Evolutionary conservation across 2,329 filamentous ascomycete species (phyloP), one percentile per base, ranked within the genome.

Genomic region (Monosporascus ibericus): DNA sequence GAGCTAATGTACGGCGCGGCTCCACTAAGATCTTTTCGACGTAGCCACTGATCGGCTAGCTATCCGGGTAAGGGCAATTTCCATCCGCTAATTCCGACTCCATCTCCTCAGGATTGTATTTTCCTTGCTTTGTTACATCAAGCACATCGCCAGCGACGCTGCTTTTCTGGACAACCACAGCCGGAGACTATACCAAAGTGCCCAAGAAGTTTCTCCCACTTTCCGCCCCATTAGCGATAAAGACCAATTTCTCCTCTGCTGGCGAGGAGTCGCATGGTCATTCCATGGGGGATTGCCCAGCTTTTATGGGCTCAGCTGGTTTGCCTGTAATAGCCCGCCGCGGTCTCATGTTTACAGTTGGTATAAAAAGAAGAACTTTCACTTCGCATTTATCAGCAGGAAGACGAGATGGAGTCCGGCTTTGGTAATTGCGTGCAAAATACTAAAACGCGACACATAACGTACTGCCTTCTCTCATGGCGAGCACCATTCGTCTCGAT

Each of bases 371-470:
- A 80, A 86, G 87, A 88, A 84, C 72, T 67, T 64, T 60, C 62
- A 57, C 57, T 55, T 55, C 56, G 62, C 65, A 59, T 38, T 60
- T 66, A 65, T 59, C 61, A 62, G 55, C 48, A 58, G 59, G 68
- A 69, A 25, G 24, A 25, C 6, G 65, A 65, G 64, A 52, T 54
- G 51, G 65, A 64, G 65, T 58, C 56, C 67, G 62, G 67, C 79
- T 77, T 84, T 87, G 88, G 85, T 94, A 89, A 92, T 92, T 85
- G 88, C 92, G 81, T 82, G 81, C 75, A 70, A 68, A 84, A 85
- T 84, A 90, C 88, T 91, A 90, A 79, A 94, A 90, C 92, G 87
- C 90, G 90, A 94, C 94, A 90, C 87, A 88, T 88, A 82, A 89
- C 89, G 84, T 92, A 77, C 78, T 74, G 68, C 64, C 64, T 59